Conservation (phyloP, 345 rosid species). For the Acer campestre region DNA sequence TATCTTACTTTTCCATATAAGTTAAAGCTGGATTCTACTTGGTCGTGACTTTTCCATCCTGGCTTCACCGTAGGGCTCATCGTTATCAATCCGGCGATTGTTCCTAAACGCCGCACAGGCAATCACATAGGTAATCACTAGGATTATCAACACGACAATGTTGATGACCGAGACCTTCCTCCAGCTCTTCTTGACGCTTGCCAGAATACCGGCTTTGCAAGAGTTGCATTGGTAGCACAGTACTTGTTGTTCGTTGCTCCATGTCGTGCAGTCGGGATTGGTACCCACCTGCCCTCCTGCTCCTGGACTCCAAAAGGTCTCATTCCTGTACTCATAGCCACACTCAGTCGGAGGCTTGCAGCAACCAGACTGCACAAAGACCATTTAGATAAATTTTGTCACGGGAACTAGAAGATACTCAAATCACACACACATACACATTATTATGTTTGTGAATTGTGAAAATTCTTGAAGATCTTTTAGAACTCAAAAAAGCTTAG, state of each 20-base stretch:
- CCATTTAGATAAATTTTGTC: not conserved
- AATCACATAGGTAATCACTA: conserved; percentile 74
- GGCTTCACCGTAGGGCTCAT: conserved; percentile 75
- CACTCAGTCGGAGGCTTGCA: conserved; percentile 95
- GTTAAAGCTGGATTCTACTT: conserved; percentile 54
- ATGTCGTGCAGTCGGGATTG: conserved; percentile 59
- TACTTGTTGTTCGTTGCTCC: conserved; percentile 74
- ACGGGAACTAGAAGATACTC: not conserved
- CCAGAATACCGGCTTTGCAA: conserved; percentile 94
- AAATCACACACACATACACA: not conserved
- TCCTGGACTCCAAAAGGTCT: conserved; percentile 58
- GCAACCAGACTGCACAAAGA: conserved; percentile 74
- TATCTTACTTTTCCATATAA: not conserved
- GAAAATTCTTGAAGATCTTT: not conserved
- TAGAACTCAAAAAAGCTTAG: too few relatives aligned
- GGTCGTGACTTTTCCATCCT: conserved; percentile 82
- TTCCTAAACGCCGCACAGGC: conserved; percentile 79
- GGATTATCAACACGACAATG: conserved; percentile 72
- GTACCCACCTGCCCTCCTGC: conserved; percentile 34
- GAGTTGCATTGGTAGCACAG: conserved; percentile 81
- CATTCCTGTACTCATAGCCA: conserved; percentile 67
- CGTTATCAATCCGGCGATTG: conserved; percentile 76
- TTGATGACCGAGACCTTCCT: conserved; percentile 89
- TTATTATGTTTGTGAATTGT: too few relatives aligned
- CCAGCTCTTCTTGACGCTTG: conserved; percentile 88